These are phyloP conservation scores for Solanum aculeatissimum DNA, from an alignment of 305 asterid genomes.

Conservation along the genomic window DNA sequence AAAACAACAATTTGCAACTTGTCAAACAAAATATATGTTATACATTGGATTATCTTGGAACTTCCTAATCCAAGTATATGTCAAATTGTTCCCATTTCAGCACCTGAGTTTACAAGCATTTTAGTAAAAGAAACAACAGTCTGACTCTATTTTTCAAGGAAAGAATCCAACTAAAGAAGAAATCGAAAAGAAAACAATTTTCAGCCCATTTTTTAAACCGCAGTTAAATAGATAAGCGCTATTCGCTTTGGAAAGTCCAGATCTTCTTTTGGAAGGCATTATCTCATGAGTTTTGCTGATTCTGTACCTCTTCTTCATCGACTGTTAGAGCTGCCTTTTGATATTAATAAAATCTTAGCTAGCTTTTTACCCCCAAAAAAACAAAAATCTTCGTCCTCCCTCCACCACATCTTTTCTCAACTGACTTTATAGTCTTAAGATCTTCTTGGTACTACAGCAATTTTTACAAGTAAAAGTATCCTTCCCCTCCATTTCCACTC, in stretches of 20 bases:
- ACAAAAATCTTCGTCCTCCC: neutral
- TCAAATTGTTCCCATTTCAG: neutral
- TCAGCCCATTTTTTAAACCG: neutral
- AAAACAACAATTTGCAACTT: neutral
- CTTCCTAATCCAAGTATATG: neutral
- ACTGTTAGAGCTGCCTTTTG: neutral
- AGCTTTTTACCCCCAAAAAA: neutral
- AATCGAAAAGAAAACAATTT: neutral
- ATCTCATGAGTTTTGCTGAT: neutral
- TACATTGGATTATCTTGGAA: neutral
- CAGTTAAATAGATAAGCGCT: neutral
- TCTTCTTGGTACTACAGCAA: neutral
- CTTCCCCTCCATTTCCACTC: neutral
- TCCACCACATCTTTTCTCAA: neutral
- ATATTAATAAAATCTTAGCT: neutral
- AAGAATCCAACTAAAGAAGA: neutral
- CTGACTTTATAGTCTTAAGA: neutral
- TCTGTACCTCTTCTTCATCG: neutral
- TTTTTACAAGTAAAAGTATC: neutral
- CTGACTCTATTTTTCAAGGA: neutral
- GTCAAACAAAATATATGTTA: neutral
- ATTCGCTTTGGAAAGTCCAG: neutral
- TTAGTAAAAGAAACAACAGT: neutral
- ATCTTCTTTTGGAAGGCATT: neutral
- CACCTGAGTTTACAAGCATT: neutral